These are phyloP conservation scores for Cichorium intybus DNA, from an alignment of 140 eudicot species.

Conservation along the genomic window DNA sequence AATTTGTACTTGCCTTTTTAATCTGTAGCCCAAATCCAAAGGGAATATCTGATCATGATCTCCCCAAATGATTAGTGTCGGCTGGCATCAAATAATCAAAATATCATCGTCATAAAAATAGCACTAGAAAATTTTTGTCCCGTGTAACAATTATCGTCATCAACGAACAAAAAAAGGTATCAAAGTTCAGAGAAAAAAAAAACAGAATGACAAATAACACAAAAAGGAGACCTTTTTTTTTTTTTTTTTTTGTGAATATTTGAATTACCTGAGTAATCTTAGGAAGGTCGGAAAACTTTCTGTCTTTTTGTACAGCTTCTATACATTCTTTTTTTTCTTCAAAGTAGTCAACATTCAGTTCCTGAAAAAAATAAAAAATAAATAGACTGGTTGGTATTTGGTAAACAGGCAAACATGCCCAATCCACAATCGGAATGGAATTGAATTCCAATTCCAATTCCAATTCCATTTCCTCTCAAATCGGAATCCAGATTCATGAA, in stretches of 20 bases:
- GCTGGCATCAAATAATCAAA: not conserved
- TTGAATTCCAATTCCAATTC: not conserved
- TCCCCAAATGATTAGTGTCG: constrained; percentile 27
- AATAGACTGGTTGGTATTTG: not conserved
- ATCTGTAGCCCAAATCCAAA: constrained; percentile 19
- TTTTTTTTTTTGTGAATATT: not conserved
- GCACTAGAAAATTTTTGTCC: too few species aligned
- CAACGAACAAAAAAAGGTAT: not conserved
- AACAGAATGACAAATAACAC: not conserved
- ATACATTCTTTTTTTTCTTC: constrained; percentile 39
- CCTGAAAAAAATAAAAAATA: constrained; percentile 40
- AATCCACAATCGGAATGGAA: not conserved
- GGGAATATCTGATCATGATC: constrained; percentile 27
- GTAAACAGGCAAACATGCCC: too few species aligned
- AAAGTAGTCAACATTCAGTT: constrained; percentile 44
- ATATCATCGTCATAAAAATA: too few species aligned
- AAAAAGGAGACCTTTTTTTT: too few species aligned
- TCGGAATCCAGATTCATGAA: not conserved
- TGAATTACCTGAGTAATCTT: constrained; percentile 41
- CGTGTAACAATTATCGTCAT: too few species aligned
- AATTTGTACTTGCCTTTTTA: constrained; percentile 15
- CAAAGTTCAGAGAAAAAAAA: not conserved
- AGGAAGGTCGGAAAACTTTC: constrained; percentile 41
- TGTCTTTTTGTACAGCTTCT: constrained; percentile 43
- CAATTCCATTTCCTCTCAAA: not conserved